Evolutionary conservation across 768 basidiomycete species (phyloP), one percentile per base, ranked within the genome.

Genomic region (Boletus reticulatus): DNA sequence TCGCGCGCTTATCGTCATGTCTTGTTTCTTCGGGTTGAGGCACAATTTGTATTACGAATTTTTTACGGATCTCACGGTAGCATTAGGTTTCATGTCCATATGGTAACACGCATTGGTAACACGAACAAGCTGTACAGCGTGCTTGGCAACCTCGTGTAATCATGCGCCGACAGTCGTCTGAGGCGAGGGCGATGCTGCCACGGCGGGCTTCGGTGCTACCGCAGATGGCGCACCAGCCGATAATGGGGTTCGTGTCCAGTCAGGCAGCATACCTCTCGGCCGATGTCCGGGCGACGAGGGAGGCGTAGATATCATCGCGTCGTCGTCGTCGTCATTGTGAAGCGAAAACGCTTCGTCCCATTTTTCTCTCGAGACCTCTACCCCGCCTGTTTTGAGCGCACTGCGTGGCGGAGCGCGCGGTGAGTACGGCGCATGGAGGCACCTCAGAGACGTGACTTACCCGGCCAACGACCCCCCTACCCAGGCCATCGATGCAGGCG

Each of bases 401-500:
- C 93, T 94, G 56, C 19, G 52, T 6, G 4, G 37, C 8, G 7
- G 44, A 4, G 4, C 13, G 12, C 12, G 19, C 4, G 1, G 42
- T 61, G 11, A 52, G 65, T 14, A 20, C 34, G 38, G 17, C 20
- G 20, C 6, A 16, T 5, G 20, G 10, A 50, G 29, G 8, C n/a
- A 4, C 2, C 13, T 32, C 7, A 41, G 10, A 39, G 50, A 29
- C 0, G 60, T 12, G 36, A 79, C 85, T 59, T 71, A 94, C 88
- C 95, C 96, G 3, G 94, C 92, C 19, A 98, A 68, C 20, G 92
- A 94, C 0, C 93, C 96, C 5, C 96, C 96, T 12, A 99, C 85
- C 96, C 96, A 99, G 0, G 88, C 80, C 73, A 95, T 77, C 34
- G 85, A 78, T 1, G 86, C 84, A 2, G 94, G 89, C 4, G 86